Percentiles rank a stretch among this genome's conserved stretches.
Conservation (phyloP, 768 basidiomycete genomes). For the Suillus alpinus region DNA sequence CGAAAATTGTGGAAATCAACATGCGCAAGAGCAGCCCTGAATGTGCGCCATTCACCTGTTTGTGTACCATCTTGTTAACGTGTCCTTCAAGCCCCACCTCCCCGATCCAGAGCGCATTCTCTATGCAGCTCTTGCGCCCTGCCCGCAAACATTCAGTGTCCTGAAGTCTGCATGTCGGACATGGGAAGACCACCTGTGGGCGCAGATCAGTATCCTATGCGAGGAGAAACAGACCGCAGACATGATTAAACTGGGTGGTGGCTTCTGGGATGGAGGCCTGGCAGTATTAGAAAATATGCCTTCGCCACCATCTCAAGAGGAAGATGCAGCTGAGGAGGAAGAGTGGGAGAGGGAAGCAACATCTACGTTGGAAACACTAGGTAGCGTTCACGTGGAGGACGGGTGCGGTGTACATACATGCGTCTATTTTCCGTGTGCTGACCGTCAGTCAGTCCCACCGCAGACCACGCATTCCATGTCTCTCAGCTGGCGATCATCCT, state of each 20-base stretch:
- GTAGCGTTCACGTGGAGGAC: conserved; percentile 58
- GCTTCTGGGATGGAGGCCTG: conserved; percentile 77
- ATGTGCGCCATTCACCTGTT: conserved; percentile 41
- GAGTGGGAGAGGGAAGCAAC: conserved; percentile 68
- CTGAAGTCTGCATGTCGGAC: conserved; percentile 75
- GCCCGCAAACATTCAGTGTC: conserved; percentile 57
- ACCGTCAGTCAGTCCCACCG: conserved; percentile 42
- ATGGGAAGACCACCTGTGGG: conserved; percentile 98
- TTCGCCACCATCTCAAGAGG: conserved; percentile 19
- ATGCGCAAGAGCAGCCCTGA: conserved; percentile 76
- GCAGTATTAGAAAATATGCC: conserved; percentile 42
- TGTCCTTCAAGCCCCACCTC: conserved; percentile 45
- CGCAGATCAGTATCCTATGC: conserved; percentile 74
- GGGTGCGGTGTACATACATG: conserved; percentile 42
- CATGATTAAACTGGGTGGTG: conserved; percentile 58
- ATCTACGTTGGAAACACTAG: conserved; percentile 53
- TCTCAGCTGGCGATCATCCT: conserved; percentile 80
- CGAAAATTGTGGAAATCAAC: conserved; percentile 85
- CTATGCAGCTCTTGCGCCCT: conserved; percentile 82
- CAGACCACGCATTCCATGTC: conserved; percentile 76
- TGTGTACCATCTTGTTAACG: neutral
- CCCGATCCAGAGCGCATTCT: conserved; percentile 76
- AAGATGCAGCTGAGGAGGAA: conserved; percentile 41
- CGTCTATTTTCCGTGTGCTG: conserved; percentile 1
- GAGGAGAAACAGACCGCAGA: conserved; percentile 77